Evolutionary conservation across 2,329 filamentous ascomycete species (phyloP), one percentile per base, ranked within the genome.

Genomic region (Harringtonia lauricola): DNA sequence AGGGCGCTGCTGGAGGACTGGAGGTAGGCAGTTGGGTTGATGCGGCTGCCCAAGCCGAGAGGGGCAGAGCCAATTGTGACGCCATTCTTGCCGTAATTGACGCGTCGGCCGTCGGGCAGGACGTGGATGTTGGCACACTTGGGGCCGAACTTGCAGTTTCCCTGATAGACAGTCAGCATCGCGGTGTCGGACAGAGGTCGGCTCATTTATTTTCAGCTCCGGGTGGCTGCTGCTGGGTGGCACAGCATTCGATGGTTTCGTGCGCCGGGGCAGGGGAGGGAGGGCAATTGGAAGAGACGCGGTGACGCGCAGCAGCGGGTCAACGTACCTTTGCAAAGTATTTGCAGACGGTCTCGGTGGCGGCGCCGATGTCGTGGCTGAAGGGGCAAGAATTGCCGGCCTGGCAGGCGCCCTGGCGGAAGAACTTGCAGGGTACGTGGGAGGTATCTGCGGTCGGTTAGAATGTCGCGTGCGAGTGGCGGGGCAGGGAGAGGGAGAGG

Each of bases 391-490:
- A 87, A 61, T 85, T 86, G 55, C 92, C 92, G 46, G 92, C 92
- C 73, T 96, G 90, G 64, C 92, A 98, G 57, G 87, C 81, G 61
- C 90, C 89, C 68, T 95, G 87, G 43, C 88, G 82, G 66, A 92
- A 98, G 83, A 98, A 98, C 73, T 96, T 96, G 83, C 92, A 98
- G 33, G 92, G 92, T 36, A 98, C 92, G 68, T 96, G 92, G 49
- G 89, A 84, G 17, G 92, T 95, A 64, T 95, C 90, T 95, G 51
- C 43, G n/a, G n/a, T n/a, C n/a, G n/a, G n/a, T n/a, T n/a, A n/a
- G n/a, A n/a, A n/a, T n/a, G n/a, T n/a, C n/a, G n/a, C n/a, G n/a
- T n/a, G 17, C 33, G 6, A 22, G 35, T 41, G 38, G 38, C 36
- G 28, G 8, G 7, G 14, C 10, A 17, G 24, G 26, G 12, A 17